Evolutionary conservation across 164 flowering plant genomes (phyloP), one percentile per base, ranked within the genome.

Genomic region (Tetrastigma voinierianum): DNA sequence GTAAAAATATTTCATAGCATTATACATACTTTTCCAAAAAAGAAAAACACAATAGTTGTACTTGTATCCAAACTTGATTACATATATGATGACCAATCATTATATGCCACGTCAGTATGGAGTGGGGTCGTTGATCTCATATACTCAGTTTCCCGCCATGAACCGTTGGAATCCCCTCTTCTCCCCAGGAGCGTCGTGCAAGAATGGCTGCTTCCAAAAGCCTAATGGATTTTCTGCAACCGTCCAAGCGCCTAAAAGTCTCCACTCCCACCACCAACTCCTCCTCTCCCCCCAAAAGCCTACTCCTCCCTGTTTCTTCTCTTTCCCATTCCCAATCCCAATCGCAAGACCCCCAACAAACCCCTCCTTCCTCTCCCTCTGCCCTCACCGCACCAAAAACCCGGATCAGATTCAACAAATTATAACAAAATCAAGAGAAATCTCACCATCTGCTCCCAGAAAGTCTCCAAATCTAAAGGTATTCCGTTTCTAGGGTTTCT

Each of bases 361-460:
- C 10, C 64, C 56, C 9, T 48, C 12, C 67, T 21, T 13, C 24
- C 25, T 46, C 23, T 13, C 24, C 10, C 11, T 70, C 81, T 6
- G 45, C 15, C 48, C 85, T 87, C 72, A 81, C 90, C 2, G 19
- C 84, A 83, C 4, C 87, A 69, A 82, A 67, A 68, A 63, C 67
- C 10, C 85, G 87, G 69, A 76, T 86, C 49, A 89, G 86, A 17
- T 59, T 83, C 70, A 90, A 81, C 77, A 84, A 78, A 68, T 72
- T 75, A 15, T 78, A 2, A 97, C 96, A 2, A 77, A 72, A 56
- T 78, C 18, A 89, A 82, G 57, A 71, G 82, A 2, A 95, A 95
- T 60, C 82, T 88, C 76, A 81, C 72, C 56, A 72, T 76, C 60
- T 95, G 99, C 66, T 70, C 75, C 11, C 82, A 87, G 4, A 82